A percentile compares a stretch with the other conserved stretches of the same genome.
These are phyloP conservation scores for Phanerodontia chrysosporium DNA, from an alignment of 768 basidiomycete species.

Conservation along the genomic window DNA sequence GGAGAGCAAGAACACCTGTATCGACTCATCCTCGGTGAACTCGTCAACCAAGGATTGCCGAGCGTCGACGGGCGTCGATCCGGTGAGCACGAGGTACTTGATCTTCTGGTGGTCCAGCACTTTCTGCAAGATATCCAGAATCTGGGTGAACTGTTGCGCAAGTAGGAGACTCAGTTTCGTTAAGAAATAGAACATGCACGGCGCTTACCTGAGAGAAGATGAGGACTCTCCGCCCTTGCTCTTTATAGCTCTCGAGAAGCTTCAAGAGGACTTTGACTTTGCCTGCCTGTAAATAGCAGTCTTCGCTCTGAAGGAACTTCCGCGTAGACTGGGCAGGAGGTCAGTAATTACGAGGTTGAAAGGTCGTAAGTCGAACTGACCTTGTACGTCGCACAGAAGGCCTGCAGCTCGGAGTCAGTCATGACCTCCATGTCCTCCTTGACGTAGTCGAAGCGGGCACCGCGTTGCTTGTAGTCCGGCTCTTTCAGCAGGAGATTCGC, in stretches of 20 bases:
- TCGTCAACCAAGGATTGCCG: constrained; percentile 93
- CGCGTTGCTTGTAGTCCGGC: constrained; percentile 83
- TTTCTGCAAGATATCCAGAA: constrained; percentile 87
- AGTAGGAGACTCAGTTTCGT: background rate
- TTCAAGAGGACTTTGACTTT: constrained; percentile 75
- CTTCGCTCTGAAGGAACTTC: constrained; percentile 68
- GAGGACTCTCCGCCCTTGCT: constrained; percentile 74
- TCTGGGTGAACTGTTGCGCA: constrained; percentile 78
- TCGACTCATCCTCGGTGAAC: constrained; percentile 82
- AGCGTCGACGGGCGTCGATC: constrained; percentile 89
- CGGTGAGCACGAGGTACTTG: constrained; percentile 82
- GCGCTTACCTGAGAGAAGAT: constrained; percentile 87
- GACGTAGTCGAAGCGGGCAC: constrained; percentile 76
- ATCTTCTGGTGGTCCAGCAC: constrained; percentile 69
- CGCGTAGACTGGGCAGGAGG: constrained; percentile 52
- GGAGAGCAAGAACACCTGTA: constrained; percentile 85
- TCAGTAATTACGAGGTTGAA: background rate
- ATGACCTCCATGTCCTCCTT: constrained; percentile 98
- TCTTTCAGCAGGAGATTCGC: constrained; percentile 86
- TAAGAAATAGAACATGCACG: background rate
- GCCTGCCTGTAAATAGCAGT: constrained; percentile 82
- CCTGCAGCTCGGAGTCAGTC: constrained; percentile 94
- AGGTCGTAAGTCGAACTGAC: constrained; percentile 35
- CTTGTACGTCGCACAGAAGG: constrained; percentile 83
- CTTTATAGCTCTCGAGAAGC: constrained; percentile 63